Conservation (phyloP, 2,329 filamentous ascomycete species). For the Trichoderma asperellum region DNA sequence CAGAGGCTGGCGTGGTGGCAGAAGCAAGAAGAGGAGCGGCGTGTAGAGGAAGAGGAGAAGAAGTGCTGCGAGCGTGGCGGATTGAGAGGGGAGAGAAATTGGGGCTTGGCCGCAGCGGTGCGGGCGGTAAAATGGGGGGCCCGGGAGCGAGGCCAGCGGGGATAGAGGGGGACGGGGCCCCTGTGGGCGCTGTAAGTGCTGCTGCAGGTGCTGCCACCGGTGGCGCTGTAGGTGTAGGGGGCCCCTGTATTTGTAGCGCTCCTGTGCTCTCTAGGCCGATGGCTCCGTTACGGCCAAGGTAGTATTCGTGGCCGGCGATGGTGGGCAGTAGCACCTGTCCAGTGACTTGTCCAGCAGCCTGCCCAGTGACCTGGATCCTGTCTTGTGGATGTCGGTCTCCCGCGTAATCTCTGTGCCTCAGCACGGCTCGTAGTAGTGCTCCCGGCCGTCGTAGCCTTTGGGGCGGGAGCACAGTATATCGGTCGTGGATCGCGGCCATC, state of each 20-base stretch:
- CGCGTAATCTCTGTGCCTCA: conserved; percentile 28
- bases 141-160: conserved; percentile 8
- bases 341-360: background rate
- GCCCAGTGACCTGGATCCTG: background rate
- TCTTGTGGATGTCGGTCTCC: conserved; percentile 2
- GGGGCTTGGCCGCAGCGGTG: conserved; percentile 23
- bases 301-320: background rate
- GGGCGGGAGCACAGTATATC: conserved; percentile 28
- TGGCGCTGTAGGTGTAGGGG: conserved; percentile 17
- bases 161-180: conserved; percentile 8
- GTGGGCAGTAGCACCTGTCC: background rate
- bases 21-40: conserved; percentile 18
- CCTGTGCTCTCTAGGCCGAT: conserved; percentile 1
- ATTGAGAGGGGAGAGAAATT: conserved; percentile 25
- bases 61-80: conserved; percentile 29
- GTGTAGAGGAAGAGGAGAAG: conserved; percentile 29
- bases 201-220: background rate
- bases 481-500: conserved; percentile 29
- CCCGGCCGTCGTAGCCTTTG: conserved; percentile 28
- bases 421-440: conserved; percentile 28
- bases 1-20: conserved; percentile 11
- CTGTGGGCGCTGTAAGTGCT: conserved; percentile 14
- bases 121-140: conserved; percentile 20
- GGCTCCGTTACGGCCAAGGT: background rate
- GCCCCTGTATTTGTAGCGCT: conserved; percentile 1